phyloP scores from a whole-genome alignment of 345 rosid genomes.

The Gossypium thurberi region DNA sequence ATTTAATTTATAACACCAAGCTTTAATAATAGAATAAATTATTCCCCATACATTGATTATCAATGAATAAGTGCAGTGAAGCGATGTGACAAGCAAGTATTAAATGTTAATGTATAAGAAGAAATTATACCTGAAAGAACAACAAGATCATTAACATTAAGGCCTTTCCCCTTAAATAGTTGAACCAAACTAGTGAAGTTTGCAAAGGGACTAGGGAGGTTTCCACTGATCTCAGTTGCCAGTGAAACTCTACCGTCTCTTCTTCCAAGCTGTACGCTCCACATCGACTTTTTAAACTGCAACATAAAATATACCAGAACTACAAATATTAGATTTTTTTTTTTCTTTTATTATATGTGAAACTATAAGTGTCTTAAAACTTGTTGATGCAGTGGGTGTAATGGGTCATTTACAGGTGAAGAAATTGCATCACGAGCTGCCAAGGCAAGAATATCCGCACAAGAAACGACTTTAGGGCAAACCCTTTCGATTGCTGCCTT shows the following conservation, averaged over 20 bases:
- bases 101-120: not conserved
- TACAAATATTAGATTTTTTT: not conserved
- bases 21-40: too few relatives aligned
- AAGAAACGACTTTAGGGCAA: constrained; percentile 49
- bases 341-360: not conserved
- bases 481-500: constrained; percentile 33
- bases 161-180: constrained; percentile 32
- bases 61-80: too few relatives aligned
- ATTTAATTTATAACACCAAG: too few relatives aligned
- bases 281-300: constrained; percentile 36
- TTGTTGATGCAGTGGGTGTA: not conserved
- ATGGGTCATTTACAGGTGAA: constrained; percentile 26
- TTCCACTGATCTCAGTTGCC: constrained; percentile 32
- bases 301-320: not conserved
- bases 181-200: constrained; percentile 32
- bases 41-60: too few relatives aligned
- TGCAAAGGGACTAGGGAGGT: constrained; percentile 41
- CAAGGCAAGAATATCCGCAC: constrained; percentile 54
- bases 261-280: constrained; percentile 52
- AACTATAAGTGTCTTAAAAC: not conserved
- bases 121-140: constrained; percentile 43
- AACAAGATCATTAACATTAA: constrained; percentile 39
- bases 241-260: constrained; percentile 52
- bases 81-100: too few relatives aligned
- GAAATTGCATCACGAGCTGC: constrained; percentile 64